Base-by-base conservation (phyloP, 192 early-diverging fungal genomes). In the Podila verticillata region DNA sequence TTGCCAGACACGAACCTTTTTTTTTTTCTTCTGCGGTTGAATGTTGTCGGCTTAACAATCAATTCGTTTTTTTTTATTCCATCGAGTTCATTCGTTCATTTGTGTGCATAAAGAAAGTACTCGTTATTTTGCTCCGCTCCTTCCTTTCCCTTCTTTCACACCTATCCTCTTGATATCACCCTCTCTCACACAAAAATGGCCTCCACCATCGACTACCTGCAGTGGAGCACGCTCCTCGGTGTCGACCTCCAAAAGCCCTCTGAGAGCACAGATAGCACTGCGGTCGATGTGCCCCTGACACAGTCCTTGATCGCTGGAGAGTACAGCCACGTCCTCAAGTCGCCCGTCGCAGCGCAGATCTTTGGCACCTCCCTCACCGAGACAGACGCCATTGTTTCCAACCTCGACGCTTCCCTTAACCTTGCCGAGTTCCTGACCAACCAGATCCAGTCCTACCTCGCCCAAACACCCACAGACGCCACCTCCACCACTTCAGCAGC, bases 241-340 rank as follows among this genome's bases (percentile, higher is more conserved):
- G 62, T 35, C 48, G 77, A 80, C 58, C 61, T 80, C 13, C 59
- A 63, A 20, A 26, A 60, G 7, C 22, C 75, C 17, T 22, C 73
- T 29, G 64, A 64, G n/a, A 32, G 26, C 39, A 24, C 74, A 24
- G 74, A 59, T 5, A 70, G 49, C 10, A 57, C 31, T 24, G 24
- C 51, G 51, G 51, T 8, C 9, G 58, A 31, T 17, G 17, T 32
- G 31, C 63, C 70, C 20, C 47, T 80, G 70, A 80, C 77, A 48
- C 70, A 72, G 57, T 60, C 66, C 28, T 70, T 82, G 39, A 59
- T 84, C 34, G 65, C 83, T 36, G 89, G 88, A 9, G 72, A 87
- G 30, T 92, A 92, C 69, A 81, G 82, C 32, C 70, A 72, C 12
- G 74, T 86, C 20, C 67, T 92, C 68, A 84, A 74, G 31, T 86